Evolutionary conservation across 169 alveolate species (phyloP), one percentile per base, ranked within the genome.

Genomic region (Perkinsus chesapeaki): DNA sequence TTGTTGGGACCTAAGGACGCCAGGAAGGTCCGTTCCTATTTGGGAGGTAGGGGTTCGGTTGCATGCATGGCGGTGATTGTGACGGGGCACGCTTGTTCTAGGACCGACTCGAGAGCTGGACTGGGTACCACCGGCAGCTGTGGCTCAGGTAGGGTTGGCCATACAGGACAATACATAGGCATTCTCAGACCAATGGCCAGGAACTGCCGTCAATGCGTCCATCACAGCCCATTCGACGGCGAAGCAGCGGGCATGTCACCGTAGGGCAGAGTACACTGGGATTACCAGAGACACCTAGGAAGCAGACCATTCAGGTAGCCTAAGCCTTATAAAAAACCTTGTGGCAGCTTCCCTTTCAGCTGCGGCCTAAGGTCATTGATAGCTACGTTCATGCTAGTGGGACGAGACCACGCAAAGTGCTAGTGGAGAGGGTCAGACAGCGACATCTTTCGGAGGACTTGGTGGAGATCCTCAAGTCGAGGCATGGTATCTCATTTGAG

Each of bases 401-500:
- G 9, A 95, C 97, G 91, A 98, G 98, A 9, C 99, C 99, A 31
- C 95, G 99, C 91, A 96, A 97, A 94, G 99, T 98, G 37, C 97
- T 97, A 91, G 97, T 98, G 37, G 99, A 98, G 92, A 96, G 99
- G 90, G 37, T 60, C 27, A 27, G 82, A 1, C 82, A 60, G 23
- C 36, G 27, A 34, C 82, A 60, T 16, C 27, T 60, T 20, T 7
- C 82, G 12, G 82, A 60, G 82, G 82, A 60, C 23, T 60, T 60
- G 82, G 82, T 60, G 7, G 82, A 34, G 31, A 60, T 60, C 12
- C 82, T 60, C 37, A 60, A 34, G 3, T 60, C 82, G 12, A 16
- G 27, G 23, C 27, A 60, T 16, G 82, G 82, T 34, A 23, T 60
- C 36, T 60, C 82, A 27, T 60, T 60, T 60, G 82, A 60, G 82